Percentiles rank a stretch among this genome's conserved stretches.
phyloP scores from a whole-genome alignment of 805 yeast species.

The Yueomyces sp. region DNA sequence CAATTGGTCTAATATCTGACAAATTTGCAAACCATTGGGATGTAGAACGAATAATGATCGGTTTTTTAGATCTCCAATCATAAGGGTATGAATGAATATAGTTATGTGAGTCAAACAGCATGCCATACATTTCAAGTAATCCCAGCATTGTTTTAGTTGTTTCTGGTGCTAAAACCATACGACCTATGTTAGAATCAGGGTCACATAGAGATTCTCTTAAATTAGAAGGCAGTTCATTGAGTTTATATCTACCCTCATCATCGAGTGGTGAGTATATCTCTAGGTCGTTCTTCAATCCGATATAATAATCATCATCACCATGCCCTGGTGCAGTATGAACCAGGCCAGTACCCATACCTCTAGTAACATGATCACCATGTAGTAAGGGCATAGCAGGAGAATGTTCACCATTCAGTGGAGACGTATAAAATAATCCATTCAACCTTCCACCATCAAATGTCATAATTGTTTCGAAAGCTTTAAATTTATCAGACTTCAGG shows the following conservation, averaged over 20 bases:
- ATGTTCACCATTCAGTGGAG: constrained; percentile 30
- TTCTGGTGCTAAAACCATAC: constrained; percentile 41
- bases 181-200: constrained; percentile 24
- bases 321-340: constrained; percentile 98
- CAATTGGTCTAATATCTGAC: constrained; percentile 50
- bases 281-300: constrained; percentile 47
- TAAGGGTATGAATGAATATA: constrained; percentile 83
- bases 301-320: constrained; percentile 82
- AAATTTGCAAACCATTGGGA: constrained; percentile 96
- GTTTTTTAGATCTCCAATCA: constrained; percentile 94
- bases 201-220: constrained; percentile 7
- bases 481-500: constrained; percentile 22
- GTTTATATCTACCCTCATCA: constrained; percentile 51
- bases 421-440: constrained; percentile 33
- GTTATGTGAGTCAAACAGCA: constrained; percentile 36
- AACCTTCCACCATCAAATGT: constrained; percentile 32
- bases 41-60: constrained; percentile 88
- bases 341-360: constrained; percentile 79
- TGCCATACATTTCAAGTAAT: constrained; percentile 26
- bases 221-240: constrained; percentile 27
- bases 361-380: constrained; percentile 72
- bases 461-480: constrained; percentile 10
- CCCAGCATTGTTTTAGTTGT: constrained; percentile 39
- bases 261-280: constrained; percentile 69
- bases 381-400: constrained; percentile 39